Conservation (phyloP, 352 stramenopile species). For the Phytophthora pistaciae region DNA sequence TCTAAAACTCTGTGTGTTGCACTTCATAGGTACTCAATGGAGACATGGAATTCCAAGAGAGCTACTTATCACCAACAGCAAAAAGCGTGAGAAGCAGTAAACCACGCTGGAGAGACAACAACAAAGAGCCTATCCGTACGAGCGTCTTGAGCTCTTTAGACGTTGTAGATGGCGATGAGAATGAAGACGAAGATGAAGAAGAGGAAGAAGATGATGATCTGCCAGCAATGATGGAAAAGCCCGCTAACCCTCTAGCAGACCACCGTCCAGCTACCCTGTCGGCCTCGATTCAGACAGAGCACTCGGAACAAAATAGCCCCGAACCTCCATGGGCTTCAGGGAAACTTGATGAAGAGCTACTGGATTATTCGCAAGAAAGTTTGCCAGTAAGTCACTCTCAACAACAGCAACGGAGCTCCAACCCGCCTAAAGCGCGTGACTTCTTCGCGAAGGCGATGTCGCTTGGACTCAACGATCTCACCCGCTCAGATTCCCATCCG, state of each 20-base stretch:
- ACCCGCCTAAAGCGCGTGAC: constrained; percentile 7
- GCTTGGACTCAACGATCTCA: constrained; percentile 25
- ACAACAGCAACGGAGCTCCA: not conserved
- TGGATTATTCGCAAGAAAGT: constrained; percentile 22
- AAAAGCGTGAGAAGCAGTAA: constrained; percentile 18
- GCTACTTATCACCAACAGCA: constrained; percentile 50
- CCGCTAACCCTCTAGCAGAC: not conserved
- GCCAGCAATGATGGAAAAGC: constrained; percentile 64
- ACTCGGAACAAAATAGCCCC: constrained; percentile 20
- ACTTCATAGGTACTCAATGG: constrained; percentile 65
- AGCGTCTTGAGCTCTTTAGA: constrained; percentile 6
- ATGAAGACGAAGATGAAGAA: constrained; percentile 31
- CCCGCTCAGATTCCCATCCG: constrained; percentile 16
- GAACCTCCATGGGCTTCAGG: not conserved
- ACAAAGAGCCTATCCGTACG: not conserved
- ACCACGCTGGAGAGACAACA: constrained; percentile 2
- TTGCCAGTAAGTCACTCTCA: constrained; percentile 6
- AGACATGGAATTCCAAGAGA: constrained; percentile 58
- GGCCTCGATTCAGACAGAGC: constrained; percentile 33
- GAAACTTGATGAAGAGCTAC: not conserved
- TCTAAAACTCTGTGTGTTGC: not conserved
- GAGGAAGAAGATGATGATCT: constrained; percentile 62
- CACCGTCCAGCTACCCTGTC: constrained; percentile 5
- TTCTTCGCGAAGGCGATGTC: constrained; percentile 26
- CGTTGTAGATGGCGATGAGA: constrained; percentile 1